phyloP scores from a whole-genome alignment of 1,284 basidiomycete species.

The Leccinum ambiguum region DNA sequence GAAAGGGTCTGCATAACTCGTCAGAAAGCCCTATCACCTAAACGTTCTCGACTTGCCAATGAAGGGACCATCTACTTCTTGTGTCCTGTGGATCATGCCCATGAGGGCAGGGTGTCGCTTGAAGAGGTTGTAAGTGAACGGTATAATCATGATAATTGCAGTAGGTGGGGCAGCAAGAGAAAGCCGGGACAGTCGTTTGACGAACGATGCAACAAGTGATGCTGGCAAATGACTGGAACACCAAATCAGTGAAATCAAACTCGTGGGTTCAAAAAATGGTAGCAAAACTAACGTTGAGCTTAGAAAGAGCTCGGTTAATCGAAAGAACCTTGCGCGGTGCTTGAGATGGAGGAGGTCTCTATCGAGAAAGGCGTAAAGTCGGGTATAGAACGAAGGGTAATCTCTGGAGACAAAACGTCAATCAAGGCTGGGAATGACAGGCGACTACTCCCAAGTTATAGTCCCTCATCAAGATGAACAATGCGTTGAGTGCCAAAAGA shows the following conservation, averaged over 20 bases:
- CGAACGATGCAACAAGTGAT: conserved; percentile 88
- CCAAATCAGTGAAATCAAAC: conserved; percentile 12
- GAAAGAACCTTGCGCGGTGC: conserved; percentile 94
- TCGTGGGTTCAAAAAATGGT: background rate
- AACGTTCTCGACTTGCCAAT: conserved; percentile 32
- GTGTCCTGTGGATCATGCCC: conserved; percentile 83
- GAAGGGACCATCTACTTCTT: conserved; percentile 43
- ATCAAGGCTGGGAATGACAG: background rate
- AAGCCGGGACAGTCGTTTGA: conserved; percentile 87
- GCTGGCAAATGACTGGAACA: conserved; percentile 78
- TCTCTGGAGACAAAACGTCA: conserved; percentile 53
- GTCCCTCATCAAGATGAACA: conserved; percentile 90
- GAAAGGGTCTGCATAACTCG: conserved; percentile 65
- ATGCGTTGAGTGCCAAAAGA: conserved; percentile 86
- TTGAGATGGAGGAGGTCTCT: conserved; percentile 88
- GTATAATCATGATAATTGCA: conserved; percentile 87
- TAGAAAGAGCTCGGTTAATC: conserved; percentile 88
- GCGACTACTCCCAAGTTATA: conserved; percentile 80
- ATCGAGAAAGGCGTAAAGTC: conserved; percentile 90
- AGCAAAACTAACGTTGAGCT: conserved; percentile 73
- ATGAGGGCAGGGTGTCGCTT: conserved; percentile 92
- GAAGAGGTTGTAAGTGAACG: conserved; percentile 94
- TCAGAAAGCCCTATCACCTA: conserved; percentile 9
- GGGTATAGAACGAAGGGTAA: conserved; percentile 94
- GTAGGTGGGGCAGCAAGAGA: conserved; percentile 87